Base-by-base conservation (phyloP, 441 rosid species). In the Euphorbia celastroides region DNA sequence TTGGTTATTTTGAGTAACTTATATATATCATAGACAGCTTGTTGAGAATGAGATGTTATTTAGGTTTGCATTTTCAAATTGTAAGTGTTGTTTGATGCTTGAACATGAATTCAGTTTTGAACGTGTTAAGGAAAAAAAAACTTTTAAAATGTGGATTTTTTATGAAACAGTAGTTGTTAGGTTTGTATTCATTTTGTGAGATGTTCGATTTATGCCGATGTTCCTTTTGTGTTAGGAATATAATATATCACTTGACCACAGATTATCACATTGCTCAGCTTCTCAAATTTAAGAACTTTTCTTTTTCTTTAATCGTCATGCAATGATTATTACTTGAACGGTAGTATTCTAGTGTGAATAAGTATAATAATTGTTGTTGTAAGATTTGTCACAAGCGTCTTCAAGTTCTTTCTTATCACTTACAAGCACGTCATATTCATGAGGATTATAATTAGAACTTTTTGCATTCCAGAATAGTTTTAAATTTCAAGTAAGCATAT, bases 391-490 rank as follows among this genome's bases (percentile, higher is more conserved):
- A 17, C 54, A 17, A 17, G 19, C 54, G 3, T 17, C 22, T 5
- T 17, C 22, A 16, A 16, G 19, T 48, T 48, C 22, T 48, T 5
- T 1, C 22, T n/a, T 48, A 44, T 44, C 16, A 44, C 13, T 12
- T 17, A 13, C 3, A 42, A 44, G 17, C 17, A 44, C 17, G 50
- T 44, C 50, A 44, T 44, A 44, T 44, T 44, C 50, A 44, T 44
- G 50, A 44, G n/a, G 16, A 44, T 5, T 17, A 17, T 48, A 2
- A 7, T n/a, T 48, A 3, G 54, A 28, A 27, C 10, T 16, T 26
- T 61, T 31, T 63, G 46, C 60, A 70, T 57, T 64, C 54, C 62
- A 34, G 38, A 10, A 19, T 30, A 38, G 27, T 62, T 57, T n/a
- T n/a, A n/a, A n/a, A 6, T 61, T 55, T 36, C 36, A 54, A 26